Evolutionary conservation across 2,329 filamentous ascomycete genomes (phyloP), one percentile per base, ranked within the genome.

Genomic region (Talaromyces sp.): DNA sequence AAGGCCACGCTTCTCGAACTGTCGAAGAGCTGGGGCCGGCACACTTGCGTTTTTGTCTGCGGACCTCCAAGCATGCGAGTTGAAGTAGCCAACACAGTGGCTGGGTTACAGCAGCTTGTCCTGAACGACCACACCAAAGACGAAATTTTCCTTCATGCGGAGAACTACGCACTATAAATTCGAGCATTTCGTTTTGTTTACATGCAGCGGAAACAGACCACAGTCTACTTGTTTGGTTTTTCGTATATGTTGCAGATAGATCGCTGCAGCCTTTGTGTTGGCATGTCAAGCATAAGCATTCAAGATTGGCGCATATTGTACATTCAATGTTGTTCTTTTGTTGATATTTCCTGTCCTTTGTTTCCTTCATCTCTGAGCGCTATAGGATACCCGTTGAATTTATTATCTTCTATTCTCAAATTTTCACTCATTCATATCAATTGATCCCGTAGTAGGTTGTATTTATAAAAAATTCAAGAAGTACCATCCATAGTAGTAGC

Each of bases 81-180:
- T 13, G 91, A 92, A 66, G 93, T 97, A 17, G 88, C 90, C n/a
- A 90, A 86, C 66, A 89, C 90, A 0, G 91, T 96, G 26, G 93
- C 93, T 2, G 80, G 84, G 61, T 77, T 97, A 68, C 93, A 98
- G 81, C 85, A 84, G 27, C 86, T 88, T 74, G 92, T 98, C 55
- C 92, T 91, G 89, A 86, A 84, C 6, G 88, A 91, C 67, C 84
- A 87, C 35, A 83, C 84, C 67, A 84, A 89, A 53, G 93, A 97
- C 71, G 93, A 97, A 82, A 89, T 98, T 58, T 97, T 93, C 73
- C 76, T 97, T 73, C 93, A 97, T 78, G 90, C 93, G 3, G 93
- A 98, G 81, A 97, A 97, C 74, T 97, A 96, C 78, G 90, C 92
- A 56, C 81, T 96, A 64, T 96, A 38, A 58, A 49, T 29, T 10